These are phyloP conservation scores for Taphrina deformans DNA, from an alignment of 1,139 yeast genomes.

Conservation along the genomic window DNA sequence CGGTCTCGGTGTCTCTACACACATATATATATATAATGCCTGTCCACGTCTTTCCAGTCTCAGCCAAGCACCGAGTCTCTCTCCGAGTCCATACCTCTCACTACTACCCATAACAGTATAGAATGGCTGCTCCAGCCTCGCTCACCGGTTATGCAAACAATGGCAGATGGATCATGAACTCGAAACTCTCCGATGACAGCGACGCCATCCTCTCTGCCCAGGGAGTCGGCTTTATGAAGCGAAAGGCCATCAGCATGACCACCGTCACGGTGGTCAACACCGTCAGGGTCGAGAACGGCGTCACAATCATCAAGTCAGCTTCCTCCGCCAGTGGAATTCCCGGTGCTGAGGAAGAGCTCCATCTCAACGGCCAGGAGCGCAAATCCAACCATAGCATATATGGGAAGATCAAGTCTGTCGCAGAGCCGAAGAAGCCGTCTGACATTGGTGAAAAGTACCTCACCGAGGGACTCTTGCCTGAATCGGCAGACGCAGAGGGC, in stretches of 20 bases:
- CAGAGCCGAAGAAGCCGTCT: conserved; percentile 6
- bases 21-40: no score
- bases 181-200: conserved; percentile 22
- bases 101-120: no score
- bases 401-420: conserved; percentile 15
- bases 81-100: background rate
- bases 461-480: conserved; percentile 13
- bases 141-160: conserved; percentile 15
- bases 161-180: conserved; percentile 31
- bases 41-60: no score
- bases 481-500: conserved; percentile 15
- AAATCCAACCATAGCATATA: conserved; percentile 17
- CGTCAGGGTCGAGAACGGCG: conserved; percentile 15
- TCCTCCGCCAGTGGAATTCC: conserved; percentile 24
- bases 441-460: conserved; percentile 20
- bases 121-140: conserved; percentile 31
- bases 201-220: conserved; percentile 30
- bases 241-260: conserved; percentile 31
- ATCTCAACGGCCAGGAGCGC: conserved; percentile 15
- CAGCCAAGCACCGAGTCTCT: background rate
- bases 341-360: conserved; percentile 23
- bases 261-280: conserved; percentile 29
- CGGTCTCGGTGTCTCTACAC: no score
- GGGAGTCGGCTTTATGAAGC: conserved; percentile 31
- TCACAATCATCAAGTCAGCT: conserved; percentile 14